Base-by-base conservation (phyloP, 331 rosid genomes). In the Arachis monticola region DNA sequence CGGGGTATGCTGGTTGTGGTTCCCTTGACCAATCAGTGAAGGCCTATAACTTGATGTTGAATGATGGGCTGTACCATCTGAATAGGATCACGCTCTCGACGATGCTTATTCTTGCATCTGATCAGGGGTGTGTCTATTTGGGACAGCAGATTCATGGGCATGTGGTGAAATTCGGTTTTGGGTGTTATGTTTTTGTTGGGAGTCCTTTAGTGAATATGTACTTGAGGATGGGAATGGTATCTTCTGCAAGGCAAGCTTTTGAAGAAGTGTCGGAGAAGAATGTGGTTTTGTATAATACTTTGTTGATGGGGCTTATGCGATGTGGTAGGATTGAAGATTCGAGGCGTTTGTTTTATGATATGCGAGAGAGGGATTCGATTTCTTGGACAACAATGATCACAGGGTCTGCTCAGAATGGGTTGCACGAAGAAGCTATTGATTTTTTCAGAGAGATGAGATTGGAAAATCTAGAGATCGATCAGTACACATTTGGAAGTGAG, bases 191-290 rank as follows among this genome's bases (percentile, higher is more conserved):
- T 67, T 88, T 88, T 74, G 94, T 92, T 32, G 94, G 90, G 35
- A 84, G 96, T 79, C 96, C 97, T 50, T 76, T 92, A 80, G 84
- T 92, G 58, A 91, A 85, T 72, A 90, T 92, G 96, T 92, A 90
- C 78, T 79, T 91, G 0, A 92, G 87, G 77, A 75, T 67, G 8
- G 92, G 91, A 10, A 8, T 74, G 4, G 74, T 92, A 50, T 40
- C 42, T 76, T 88, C 84, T 65, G 96, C 97, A 0, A 85, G 78
- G 77, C 56, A 8, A 74, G 89, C 81, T 81, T 92, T 90, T 67
- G 76, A 83, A 66, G 87, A 80, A 78, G 60, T 83, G 61, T 79
- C 80, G 0, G 90, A 87, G 70, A 90, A 76, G 76, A 92, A 88
- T 85, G 83, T 85, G 70, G 94, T 92, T 65, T 73, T 87, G 86